Percentiles rank a stretch among this genome's conserved stretches.
phyloP scores from a whole-genome alignment of 2,329 filamentous ascomycete species.

The Septoria linicola region DNA sequence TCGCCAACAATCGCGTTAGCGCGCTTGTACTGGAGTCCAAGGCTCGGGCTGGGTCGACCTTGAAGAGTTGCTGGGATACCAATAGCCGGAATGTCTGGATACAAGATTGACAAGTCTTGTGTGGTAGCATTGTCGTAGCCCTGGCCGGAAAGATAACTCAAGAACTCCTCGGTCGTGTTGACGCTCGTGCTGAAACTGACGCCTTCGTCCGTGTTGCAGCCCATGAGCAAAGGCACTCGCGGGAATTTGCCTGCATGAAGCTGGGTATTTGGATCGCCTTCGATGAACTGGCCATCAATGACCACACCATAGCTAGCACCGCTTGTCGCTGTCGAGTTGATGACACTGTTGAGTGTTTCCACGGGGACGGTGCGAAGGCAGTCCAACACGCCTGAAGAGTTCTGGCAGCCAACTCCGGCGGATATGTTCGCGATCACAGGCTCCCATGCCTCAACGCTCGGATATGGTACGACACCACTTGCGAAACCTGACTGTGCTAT shows the following conservation, averaged over 20 bases:
- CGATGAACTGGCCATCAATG: conserved; percentile 33
- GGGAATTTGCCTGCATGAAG: conserved; percentile 30
- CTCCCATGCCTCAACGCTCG: conserved; percentile 27
- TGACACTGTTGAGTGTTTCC: conserved; percentile 26
- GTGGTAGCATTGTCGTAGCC: conserved; percentile 37
- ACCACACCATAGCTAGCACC: conserved; percentile 26
- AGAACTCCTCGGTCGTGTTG: conserved; percentile 31
- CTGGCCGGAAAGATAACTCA: conserved; percentile 19
- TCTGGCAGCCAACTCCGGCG: conserved; percentile 23
- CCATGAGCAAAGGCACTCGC: conserved; percentile 31
- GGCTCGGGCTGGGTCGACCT: conserved; percentile 22
- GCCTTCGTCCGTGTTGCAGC: conserved; percentile 33
- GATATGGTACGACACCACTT: conserved; percentile 32
- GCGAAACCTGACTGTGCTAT: conserved; percentile 51
- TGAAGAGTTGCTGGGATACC: conserved; percentile 28
- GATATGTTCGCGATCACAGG: conserved; percentile 33
- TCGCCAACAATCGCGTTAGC: conserved; percentile 27
- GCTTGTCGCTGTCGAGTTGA: conserved; percentile 28
- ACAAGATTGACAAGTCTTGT: conserved; percentile 37
- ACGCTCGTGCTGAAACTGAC: conserved; percentile 26
- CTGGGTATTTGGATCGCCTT: conserved; percentile 21
- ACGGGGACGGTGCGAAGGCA: conserved; percentile 34
- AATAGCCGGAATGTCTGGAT: conserved; percentile 35
- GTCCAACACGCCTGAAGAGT: conserved; percentile 36
- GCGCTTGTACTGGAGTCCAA: conserved; percentile 30